Evolutionary conservation across 331 rosid genomes (phyloP).

Genomic region (Arachis monticola): DNA sequence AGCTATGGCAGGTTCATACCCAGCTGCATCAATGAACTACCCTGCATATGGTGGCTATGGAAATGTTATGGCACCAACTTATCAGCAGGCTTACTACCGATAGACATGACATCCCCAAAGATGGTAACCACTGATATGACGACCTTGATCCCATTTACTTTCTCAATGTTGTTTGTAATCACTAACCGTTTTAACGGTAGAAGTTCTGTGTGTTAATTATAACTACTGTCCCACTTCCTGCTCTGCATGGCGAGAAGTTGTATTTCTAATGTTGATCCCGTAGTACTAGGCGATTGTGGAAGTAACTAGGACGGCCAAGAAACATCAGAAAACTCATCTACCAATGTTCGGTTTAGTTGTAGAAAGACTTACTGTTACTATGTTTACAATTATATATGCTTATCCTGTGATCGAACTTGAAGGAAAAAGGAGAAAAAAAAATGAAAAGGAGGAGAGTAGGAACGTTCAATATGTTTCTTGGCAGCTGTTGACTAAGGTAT

Average conservation of each 20-base stretch:
- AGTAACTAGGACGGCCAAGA: conserved; percentile 88
- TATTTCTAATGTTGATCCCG: conserved; percentile 91
- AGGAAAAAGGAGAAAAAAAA: conserved; percentile 5
- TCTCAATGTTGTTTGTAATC: conserved; percentile 89
- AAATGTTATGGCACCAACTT: conserved; percentile 88
- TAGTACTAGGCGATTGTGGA: conserved; percentile 95
- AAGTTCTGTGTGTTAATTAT: conserved; percentile 93
- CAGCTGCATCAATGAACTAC: conserved; percentile 82
- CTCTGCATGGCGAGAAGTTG: conserved; percentile 77
- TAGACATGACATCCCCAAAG: conserved; percentile 76
- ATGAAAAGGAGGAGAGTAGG: conserved; percentile 4
- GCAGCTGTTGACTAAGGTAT: conserved; percentile 52
- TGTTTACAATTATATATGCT: conserved; percentile 45
- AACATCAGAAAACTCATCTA: conserved; percentile 57
- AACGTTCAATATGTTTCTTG: conserved; percentile 45
- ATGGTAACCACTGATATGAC: conserved; percentile 99
- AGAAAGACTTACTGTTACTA: conserved; percentile 54
- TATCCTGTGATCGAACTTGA: conserved; percentile 43
- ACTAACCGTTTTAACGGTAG: conserved; percentile 99
- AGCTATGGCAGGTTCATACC: conserved; percentile 74
- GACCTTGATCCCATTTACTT: conserved; percentile 79
- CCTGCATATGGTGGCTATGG: conserved; percentile 91
- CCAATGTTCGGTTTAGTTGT: conserved; percentile 65
- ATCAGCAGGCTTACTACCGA: conserved; percentile 99
- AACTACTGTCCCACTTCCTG: conserved; percentile 76